Base-by-base conservation (phyloP, 441 rosid genomes). In the Macaranga tanarius region DNA sequence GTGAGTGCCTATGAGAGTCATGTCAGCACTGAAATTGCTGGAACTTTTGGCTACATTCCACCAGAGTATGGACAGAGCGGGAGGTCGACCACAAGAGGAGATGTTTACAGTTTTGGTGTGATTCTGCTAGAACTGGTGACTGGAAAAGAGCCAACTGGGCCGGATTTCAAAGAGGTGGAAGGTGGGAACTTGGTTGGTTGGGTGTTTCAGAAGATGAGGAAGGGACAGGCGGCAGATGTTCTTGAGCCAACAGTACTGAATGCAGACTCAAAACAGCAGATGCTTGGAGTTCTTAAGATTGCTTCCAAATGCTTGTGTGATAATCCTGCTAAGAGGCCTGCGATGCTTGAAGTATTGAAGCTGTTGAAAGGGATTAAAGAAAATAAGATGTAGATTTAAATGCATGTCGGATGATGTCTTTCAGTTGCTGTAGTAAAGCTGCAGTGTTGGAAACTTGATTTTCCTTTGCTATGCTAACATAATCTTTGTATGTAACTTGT, bases 61-160 rank as follows among this genome's bases (percentile, higher is more conserved):
- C 97, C 99, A 0, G 99, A 92, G 81, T 95, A 92, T 22, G 99
- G 97, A 15, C 99, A 95, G 85, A 87, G 97, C 20, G 90, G 92
- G 11, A 74, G 95, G 79, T 91, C 91, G 6, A 92, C 98, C 0
- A 79, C 87, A 3, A 90, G 84, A 64, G 99, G 99, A n/a, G 98
- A 95, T 70, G 98, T 95, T n/a, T 95, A 89, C 44, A 95, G 99
- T 79, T 91, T 91, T 17, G 99, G 99, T 1, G 99, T 95, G 25
- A 95, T 95, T 25, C 75, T 95, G 74, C 83, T 95, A 6, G 99
- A 95, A 74, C 52, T 95, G 80, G 92, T 92, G 68, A 91, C 97
- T 0, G 99, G 98, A 69, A 91, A 91, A 76, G 99, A 95, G 73
- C 96, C 99, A 10, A 92, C 97, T 0, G 99, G 99, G 48, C 95